A percentile compares a stretch with the other conserved stretches of the same genome.
These are phyloP conservation scores for Acacia pycnantha DNA, from an alignment of 331 rosid species.

Conservation along the genomic window DNA sequence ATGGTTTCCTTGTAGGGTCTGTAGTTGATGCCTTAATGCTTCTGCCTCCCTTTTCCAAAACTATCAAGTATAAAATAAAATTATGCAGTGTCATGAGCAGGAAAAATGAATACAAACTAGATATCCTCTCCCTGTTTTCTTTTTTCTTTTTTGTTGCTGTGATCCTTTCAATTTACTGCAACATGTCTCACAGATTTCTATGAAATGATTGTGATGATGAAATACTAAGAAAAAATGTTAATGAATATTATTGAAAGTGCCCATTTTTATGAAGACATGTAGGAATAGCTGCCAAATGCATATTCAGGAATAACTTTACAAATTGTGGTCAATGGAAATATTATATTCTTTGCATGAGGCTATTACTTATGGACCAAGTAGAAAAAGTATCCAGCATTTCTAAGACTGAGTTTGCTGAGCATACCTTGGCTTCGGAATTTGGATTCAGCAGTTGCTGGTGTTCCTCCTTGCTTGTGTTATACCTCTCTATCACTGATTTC, in stretches of 20 bases:
- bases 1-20: conserved; percentile 60
- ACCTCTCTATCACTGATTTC: conserved; percentile 61
- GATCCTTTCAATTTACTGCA: conserved; percentile 14
- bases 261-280: neutral
- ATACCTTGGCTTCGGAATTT: conserved; percentile 70
- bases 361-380: neutral
- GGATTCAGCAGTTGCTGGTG: conserved; percentile 51
- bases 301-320: neutral
- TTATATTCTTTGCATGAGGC: neutral
- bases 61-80: conserved; percentile 47
- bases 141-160: neutral
- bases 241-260: neutral
- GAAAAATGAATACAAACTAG: neutral
- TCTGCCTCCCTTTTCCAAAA: conserved; percentile 80
- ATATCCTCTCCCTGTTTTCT: neutral
- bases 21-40: conserved; percentile 68
- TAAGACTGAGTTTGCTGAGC: conserved; percentile 7
- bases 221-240: neutral
- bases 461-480: conserved; percentile 54
- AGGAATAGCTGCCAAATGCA: neutral
- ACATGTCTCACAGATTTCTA: neutral
- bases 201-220: conserved; percentile 14
- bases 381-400: neutral
- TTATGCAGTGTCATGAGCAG: conserved; percentile 6
- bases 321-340: neutral